Conservation (phyloP, 768 basidiomycete species). For the Cyclocybe aegerita region DNA sequence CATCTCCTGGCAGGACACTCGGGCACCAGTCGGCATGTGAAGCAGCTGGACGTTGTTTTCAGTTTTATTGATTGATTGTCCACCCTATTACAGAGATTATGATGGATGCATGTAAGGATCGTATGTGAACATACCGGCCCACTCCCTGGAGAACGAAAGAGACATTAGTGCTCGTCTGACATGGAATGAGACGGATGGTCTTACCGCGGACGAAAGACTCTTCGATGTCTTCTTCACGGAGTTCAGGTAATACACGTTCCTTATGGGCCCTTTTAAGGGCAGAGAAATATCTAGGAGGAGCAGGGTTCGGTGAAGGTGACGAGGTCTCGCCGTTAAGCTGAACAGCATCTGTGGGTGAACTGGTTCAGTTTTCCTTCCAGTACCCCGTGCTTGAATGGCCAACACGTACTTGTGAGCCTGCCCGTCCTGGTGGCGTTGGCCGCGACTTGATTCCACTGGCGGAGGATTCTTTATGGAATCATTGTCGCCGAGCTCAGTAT, state of each 20-base stretch:
- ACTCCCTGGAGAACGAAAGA: constrained; percentile 50
- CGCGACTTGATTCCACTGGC: constrained; percentile 46
- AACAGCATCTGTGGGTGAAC: constrained; percentile 36
- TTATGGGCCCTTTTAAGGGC: constrained; percentile 70
- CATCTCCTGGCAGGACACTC: constrained; percentile 87
- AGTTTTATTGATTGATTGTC: constrained; percentile 97
- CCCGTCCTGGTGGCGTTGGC: constrained; percentile 41
- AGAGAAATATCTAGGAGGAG: constrained; percentile 53
- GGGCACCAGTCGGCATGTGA: constrained; percentile 85
- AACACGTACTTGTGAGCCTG: constrained; percentile 26
- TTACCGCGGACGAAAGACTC: constrained; percentile 86
- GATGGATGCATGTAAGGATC: constrained; percentile 16
- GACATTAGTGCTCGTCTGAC: not conserved
- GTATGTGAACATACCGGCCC: constrained; percentile 58
- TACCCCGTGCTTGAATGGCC: not conserved
- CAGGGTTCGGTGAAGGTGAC: constrained; percentile 15
- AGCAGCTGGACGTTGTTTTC: constrained; percentile 87
- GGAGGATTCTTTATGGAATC: constrained; percentile 67
- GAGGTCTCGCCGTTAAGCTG: constrained; percentile 26
- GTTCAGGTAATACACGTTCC: constrained; percentile 60
- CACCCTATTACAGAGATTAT: constrained; percentile 52
- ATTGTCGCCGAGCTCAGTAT: constrained; percentile 89
- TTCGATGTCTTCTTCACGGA: constrained; percentile 80
- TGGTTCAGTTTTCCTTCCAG: constrained; percentile 25
- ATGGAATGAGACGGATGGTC: constrained; percentile 8